Percentiles rank a stretch among this genome's conserved stretches.
phyloP scores from a whole-genome alignment of 805 yeast species.

The Yarrowia osloensis region DNA sequence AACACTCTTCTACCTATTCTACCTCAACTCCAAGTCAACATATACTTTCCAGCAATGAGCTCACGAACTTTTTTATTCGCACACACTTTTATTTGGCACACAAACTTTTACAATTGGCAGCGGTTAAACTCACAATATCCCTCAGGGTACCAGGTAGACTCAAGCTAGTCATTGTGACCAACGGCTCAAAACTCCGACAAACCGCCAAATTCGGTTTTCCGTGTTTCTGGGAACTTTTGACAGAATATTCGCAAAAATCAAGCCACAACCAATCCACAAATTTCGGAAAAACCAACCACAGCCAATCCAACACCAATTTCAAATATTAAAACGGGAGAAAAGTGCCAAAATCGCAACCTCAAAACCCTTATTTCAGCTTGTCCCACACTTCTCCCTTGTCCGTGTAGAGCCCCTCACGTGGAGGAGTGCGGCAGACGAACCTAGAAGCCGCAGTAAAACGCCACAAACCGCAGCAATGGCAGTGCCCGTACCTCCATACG shows the following conservation, averaged over 20 bases:
- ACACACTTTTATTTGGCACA: too few relatives aligned
- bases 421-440: slow-evolving; percentile 17
- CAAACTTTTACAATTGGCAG: background rate
- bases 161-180: background rate
- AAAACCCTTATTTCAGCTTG: background rate
- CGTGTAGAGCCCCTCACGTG: background rate
- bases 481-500: background rate
- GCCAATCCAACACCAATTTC: too few relatives aligned
- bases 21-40: background rate
- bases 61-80: background rate
- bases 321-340: background rate
- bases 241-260: too few relatives aligned
- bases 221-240: background rate
- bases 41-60: background rate
- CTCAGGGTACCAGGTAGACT: background rate
- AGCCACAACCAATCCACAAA: too few relatives aligned
- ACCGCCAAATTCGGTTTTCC: too few relatives aligned
- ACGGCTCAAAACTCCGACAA: background rate
- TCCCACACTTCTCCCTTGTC: background rate
- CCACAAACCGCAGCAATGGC: slow-evolving; percentile 5
- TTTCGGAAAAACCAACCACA: too few relatives aligned
- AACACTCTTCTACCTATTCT: too few relatives aligned
- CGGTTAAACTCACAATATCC: background rate
- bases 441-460: slow-evolving; percentile 3
- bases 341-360: background rate